These are phyloP conservation scores for Teunomyces aglyptinius DNA, from an alignment of 805 yeast species.

Conservation along the genomic window DNA sequence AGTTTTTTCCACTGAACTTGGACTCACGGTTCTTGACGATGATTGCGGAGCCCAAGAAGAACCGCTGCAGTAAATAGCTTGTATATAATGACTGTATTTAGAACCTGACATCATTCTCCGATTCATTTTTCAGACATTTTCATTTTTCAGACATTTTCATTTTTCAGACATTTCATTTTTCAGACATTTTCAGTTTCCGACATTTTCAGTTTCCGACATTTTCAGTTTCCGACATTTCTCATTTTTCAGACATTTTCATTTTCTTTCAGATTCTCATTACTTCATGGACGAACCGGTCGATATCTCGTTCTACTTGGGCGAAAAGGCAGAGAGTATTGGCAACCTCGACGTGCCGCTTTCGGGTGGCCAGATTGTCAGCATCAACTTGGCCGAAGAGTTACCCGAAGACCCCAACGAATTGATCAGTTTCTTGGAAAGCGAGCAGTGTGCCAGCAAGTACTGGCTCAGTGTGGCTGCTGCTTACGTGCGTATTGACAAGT, in stretches of 20 bases:
- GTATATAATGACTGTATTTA: too few relatives aligned
- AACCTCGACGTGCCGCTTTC: constrained; percentile 68
- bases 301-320: constrained; percentile 35
- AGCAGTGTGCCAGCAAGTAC: constrained; percentile 68
- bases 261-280: too few relatives aligned
- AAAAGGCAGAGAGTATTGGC: constrained; percentile 26
- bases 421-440: constrained; percentile 73
- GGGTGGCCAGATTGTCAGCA: constrained; percentile 78
- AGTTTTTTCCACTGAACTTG: constrained; percentile 19
- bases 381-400: constrained; percentile 75
- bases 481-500: constrained; percentile 60
- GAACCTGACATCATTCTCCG: too few relatives aligned
- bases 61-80: neutral
- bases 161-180: neutral
- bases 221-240: neutral
- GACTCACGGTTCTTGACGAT: neutral
- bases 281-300: constrained; percentile 11
- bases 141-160: neutral
- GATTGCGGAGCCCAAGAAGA: neutral
- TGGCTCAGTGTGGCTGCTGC: constrained; percentile 87
- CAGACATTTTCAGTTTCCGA: neutral
- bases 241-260: neutral
- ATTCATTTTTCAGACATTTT: too few relatives aligned
- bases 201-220: neutral
- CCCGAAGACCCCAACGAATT: constrained; percentile 90